Evolutionary conservation across 805 yeast species (phyloP).

Genomic region (Candida ipomoeae): DNA sequence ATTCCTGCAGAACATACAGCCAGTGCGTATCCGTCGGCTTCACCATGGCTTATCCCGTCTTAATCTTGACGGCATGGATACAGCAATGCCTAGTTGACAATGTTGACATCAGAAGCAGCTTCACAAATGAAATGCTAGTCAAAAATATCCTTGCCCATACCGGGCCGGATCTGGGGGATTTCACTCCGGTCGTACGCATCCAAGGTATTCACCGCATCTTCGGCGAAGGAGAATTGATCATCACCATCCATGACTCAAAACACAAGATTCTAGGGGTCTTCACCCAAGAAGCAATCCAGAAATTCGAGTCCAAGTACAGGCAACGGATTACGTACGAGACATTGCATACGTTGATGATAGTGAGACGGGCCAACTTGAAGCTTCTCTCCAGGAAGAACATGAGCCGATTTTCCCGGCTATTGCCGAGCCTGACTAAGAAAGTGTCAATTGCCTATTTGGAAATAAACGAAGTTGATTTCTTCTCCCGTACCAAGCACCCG

Average conservation of each 20-base stretch:
- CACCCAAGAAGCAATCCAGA: slow-evolving; percentile 23
- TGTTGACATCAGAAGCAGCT: slow-evolving; percentile 1
- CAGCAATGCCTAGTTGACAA: slow-evolving; percentile 6
- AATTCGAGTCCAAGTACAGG: slow-evolving; percentile 28
- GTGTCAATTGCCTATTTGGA: slow-evolving; percentile 25
- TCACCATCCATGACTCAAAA: slow-evolving; percentile 29
- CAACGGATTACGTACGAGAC: slow-evolving; percentile 35
- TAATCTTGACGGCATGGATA: slow-evolving; percentile 16
- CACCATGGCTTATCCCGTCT: slow-evolving; percentile 14
- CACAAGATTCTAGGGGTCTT: slow-evolving; percentile 30
- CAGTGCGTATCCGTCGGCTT: neutral
- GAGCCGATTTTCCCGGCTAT: slow-evolving; percentile 1
- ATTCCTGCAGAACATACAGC: neutral
- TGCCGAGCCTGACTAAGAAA: neutral
- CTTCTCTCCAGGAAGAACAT: slow-evolving; percentile 15
- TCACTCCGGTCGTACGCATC: slow-evolving; percentile 28
- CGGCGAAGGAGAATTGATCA: slow-evolving; percentile 23
- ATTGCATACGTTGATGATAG: slow-evolving; percentile 22
- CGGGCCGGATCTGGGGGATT: slow-evolving; percentile 8
- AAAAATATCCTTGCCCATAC: slow-evolving; percentile 16
- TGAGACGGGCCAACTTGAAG: slow-evolving; percentile 26
- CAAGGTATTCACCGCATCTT: slow-evolving; percentile 23
- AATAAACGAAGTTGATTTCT: slow-evolving; percentile 27
- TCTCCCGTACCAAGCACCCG: slow-evolving; percentile 28
- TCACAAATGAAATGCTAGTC: slow-evolving; percentile 5